Base-by-base conservation (phyloP, 768 basidiomycete genomes). In the Pisolithus sp. region DNA sequence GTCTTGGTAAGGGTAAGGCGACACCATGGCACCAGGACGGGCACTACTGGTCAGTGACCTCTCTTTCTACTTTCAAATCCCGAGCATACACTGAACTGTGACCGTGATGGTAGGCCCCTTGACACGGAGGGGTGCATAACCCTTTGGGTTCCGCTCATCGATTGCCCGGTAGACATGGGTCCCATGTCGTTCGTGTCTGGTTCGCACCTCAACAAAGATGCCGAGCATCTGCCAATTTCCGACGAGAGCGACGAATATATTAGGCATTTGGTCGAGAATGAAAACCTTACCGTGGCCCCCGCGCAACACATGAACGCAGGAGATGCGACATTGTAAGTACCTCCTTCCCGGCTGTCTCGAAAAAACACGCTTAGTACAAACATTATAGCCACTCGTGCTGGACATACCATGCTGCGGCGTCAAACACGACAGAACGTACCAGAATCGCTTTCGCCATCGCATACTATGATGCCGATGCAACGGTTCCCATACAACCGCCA, bases 121-220 rank as follows among this genome's bases (percentile, higher is more conserved):
- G 50, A 51, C 43, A 51, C 50, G 2, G 50, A 51, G 4, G 44
- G 44, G 31, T 51, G 50, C 36, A 37, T 51, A 18, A 51, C 50
- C 17, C 42, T 51, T 24, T 51, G 50, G 50, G 31, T 51, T 1
- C 50, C 50, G 20, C 23, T 51, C 7, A 51, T 51, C 42, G 50
- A 51, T n/a, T 51, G 50, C 34, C 42, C 50, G 18, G 10, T 45
- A 24, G 50, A 51, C n/a, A 51, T 51, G 50, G 50, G 50, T 21
- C 50, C 50, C 9, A 51, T 51, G 50, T 51, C 50, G 4, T 51
- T 51, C 24, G 50, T 51, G 43, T 45, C 50, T 8, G 50, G 50
- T 5, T 51, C 50, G 15, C 50, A 51, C 21, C 31, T 43, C n/a
- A 44, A 4, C 8, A 26, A 43, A 20, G 30, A 51, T 17, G 50